Evolutionary conservation across 257 asterid species (phyloP).

Genomic region (Plantago elongata): DNA sequence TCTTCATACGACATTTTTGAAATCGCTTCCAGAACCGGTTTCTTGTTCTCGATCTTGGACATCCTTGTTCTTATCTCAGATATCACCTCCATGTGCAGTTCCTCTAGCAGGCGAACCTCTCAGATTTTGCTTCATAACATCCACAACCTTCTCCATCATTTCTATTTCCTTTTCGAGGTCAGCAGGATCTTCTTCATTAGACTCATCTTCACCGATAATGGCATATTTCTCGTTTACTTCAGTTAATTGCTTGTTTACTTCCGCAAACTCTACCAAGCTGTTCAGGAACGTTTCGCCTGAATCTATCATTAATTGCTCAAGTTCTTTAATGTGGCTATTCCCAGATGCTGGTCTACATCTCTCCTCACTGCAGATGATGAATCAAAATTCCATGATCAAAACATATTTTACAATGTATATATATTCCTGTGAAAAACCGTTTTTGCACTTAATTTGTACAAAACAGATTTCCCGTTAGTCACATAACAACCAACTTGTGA

Average conservation of each 20-base stretch:
- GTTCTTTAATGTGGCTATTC: not conserved
- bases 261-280: not conserved
- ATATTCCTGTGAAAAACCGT: not conserved
- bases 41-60: not conserved
- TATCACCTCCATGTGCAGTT: not conserved
- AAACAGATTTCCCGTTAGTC: too few species aligned
- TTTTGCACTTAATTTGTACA: not conserved
- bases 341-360: not conserved
- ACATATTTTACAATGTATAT: too few species aligned
- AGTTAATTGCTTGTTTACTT: not conserved
- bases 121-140: not conserved
- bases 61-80: not conserved
- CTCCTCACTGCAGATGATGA: conserved; percentile 2
- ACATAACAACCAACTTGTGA: too few species aligned
- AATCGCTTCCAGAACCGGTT: not conserved
- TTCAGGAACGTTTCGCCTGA: not conserved
- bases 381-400: too few species aligned
- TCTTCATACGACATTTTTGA: not conserved
- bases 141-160: not conserved
- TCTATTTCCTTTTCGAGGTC: too few species aligned
- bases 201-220: not conserved
- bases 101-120: not conserved
- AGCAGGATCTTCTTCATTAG: too few species aligned
- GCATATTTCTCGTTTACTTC: not conserved
- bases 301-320: not conserved